These are phyloP conservation scores for Larix sibirica DNA, from an alignment of 83 land plant genomes.

Conservation along the genomic window DNA sequence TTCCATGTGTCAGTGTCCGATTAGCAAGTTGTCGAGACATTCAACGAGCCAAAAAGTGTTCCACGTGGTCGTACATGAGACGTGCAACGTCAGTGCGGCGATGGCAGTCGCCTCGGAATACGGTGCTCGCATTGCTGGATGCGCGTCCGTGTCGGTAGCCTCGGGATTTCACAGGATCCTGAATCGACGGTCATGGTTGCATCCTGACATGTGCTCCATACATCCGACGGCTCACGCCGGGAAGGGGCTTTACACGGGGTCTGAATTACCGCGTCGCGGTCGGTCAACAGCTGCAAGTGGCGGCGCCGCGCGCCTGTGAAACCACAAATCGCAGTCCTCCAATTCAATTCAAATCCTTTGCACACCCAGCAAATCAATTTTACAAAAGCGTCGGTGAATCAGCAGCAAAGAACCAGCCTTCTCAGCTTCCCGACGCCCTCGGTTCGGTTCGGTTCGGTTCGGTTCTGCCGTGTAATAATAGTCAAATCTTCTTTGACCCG, in stretches of 20 bases:
- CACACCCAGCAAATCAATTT: too few relatives aligned
- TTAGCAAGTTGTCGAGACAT: background rate
- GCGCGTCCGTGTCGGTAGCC: slow-evolving; percentile 21
- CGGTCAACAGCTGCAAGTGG: slow-evolving; percentile 6
- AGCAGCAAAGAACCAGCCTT: too few relatives aligned
- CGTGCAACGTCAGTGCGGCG: background rate
- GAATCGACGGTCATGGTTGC: background rate
- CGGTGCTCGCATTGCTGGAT: slow-evolving; percentile 11
- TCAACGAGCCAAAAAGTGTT: background rate
- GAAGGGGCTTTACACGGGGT: background rate
- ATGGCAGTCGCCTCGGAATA: slow-evolving; percentile 6
- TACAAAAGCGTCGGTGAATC: slow-evolving; percentile 5
- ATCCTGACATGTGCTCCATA: too few relatives aligned
- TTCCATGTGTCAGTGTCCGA: background rate
- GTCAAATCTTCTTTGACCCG: too few relatives aligned
- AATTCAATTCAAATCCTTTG: too few relatives aligned
- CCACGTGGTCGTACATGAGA: slow-evolving; percentile 2
- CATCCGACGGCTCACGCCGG: background rate
- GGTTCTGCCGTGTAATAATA: too few relatives aligned
- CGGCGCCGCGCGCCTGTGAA: background rate
- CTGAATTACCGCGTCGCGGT: slow-evolving; percentile 12
- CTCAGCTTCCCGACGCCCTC: background rate
- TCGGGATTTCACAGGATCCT: slow-evolving; percentile 22
- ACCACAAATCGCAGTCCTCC: too few relatives aligned
- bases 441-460: background rate